Conservation (phyloP, 139 green algal genomes). For the Picochlorum sp. region DNA sequence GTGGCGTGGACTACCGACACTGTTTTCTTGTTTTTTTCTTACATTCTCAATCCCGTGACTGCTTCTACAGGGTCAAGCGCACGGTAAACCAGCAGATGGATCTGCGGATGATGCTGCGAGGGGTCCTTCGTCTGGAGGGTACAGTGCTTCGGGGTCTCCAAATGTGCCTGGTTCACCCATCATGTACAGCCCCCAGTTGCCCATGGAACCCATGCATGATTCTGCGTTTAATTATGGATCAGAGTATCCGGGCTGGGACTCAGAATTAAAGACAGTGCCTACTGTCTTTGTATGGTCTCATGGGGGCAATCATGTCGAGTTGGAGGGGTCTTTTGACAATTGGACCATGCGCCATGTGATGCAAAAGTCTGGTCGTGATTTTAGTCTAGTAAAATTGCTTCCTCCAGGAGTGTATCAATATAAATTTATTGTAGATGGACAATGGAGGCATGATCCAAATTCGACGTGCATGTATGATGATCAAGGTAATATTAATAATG, state of each 20-base stretch:
- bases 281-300: conserved; percentile 80
- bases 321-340: conserved; percentile 96
- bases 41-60: not conserved
- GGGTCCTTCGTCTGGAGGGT: not conserved
- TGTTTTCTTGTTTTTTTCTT: no score
- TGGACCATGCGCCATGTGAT: conserved; percentile 76
- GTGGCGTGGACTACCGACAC: no score
- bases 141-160: conserved; percentile 15
- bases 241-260: conserved; percentile 70
- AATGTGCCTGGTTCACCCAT: conserved; percentile 69
- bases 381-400: conserved; percentile 92
- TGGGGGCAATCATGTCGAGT: conserved; percentile 76
- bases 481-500: conserved; percentile 97
- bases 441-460: conserved; percentile 95
- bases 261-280: conserved; percentile 72
- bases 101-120: not conserved
- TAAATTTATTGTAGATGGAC: conserved; percentile 96
- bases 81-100: conserved; percentile 15
- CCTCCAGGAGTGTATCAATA: conserved; percentile 92
- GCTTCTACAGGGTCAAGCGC: conserved; percentile 25
- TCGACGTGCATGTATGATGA: conserved; percentile 94
- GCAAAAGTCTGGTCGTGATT: conserved; percentile 83
- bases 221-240: conserved; percentile 20
- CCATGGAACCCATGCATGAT: conserved; percentile 43
- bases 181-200: conserved; percentile 73